Evolutionary conservation across 2,329 filamentous ascomycete species (phyloP).

Genomic region (Penicillium sp.): DNA sequence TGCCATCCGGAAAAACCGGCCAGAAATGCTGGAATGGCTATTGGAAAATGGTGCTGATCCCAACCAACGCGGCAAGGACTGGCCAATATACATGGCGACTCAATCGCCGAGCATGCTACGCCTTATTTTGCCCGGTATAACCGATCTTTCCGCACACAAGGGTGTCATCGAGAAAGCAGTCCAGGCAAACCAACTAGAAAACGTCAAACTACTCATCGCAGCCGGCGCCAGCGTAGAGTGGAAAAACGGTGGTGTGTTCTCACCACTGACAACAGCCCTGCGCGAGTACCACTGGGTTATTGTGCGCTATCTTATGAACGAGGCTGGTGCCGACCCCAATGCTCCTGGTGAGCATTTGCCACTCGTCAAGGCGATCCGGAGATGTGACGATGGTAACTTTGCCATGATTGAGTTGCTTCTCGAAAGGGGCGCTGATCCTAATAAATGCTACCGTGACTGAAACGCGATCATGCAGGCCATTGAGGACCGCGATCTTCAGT

Average conservation of each 20-base stretch:
- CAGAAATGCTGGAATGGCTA: conserved; percentile 61
- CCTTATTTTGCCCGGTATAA: conserved; percentile 57
- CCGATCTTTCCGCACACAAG: conserved; percentile 43
- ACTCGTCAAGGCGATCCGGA: conserved; percentile 67
- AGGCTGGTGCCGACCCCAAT: conserved; percentile 64
- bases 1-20: conserved; percentile 61
- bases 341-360: conserved; percentile 69
- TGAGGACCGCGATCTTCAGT: conserved; percentile 60
- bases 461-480: conserved; percentile 65
- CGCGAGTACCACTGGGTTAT: conserved; percentile 63
- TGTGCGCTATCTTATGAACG: conserved; percentile 60
- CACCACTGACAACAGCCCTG: conserved; percentile 65
- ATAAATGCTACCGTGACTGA: conserved; percentile 66
- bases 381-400: conserved; percentile 56
- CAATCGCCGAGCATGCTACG: conserved; percentile 60
- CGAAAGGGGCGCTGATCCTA: conserved; percentile 64
- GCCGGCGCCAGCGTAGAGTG: conserved; percentile 69
- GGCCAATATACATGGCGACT: conserved; percentile 70
- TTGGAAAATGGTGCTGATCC: conserved; percentile 61
- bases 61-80: conserved; percentile 64
- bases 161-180: conserved; percentile 69
- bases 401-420: conserved; percentile 64
- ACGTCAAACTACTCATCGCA: conserved; percentile 63
- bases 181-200: conserved; percentile 65
- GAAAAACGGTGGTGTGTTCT: conserved; percentile 72